Evolutionary conservation across 139 green algal genomes (phyloP).

Genomic region (Coelastrella sp.): DNA sequence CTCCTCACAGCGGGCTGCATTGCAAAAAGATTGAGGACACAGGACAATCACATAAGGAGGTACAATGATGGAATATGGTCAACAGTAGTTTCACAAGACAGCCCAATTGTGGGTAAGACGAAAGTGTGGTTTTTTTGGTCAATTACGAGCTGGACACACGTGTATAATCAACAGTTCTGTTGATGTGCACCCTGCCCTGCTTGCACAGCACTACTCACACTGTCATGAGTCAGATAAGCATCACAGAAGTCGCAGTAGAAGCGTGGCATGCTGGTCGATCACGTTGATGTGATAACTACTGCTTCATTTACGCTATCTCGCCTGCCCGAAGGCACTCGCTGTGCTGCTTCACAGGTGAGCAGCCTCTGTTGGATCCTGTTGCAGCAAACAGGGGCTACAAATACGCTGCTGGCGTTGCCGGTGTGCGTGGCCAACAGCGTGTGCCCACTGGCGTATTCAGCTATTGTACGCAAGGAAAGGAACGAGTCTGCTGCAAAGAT

Average conservation of each 20-base stretch:
- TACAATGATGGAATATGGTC: too few relatives aligned
- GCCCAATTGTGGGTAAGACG: too few relatives aligned
- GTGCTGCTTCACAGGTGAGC: not conserved
- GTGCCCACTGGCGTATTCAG: too few relatives aligned
- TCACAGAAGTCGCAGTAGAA: constrained; percentile 87
- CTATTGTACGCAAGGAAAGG: too few relatives aligned
- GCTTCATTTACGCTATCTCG: not conserved
- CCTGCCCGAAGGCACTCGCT: not conserved
- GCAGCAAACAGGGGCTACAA: not conserved
- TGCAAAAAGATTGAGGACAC: not conserved
- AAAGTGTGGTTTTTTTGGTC: too few relatives aligned
- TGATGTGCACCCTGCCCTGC: not conserved
- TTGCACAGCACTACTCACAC: not conserved
- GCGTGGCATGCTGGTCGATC: constrained; percentile 47
- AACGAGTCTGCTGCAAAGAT: too few relatives aligned
- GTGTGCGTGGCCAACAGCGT: too few relatives aligned
- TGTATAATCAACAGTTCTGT: not conserved
- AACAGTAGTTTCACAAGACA: too few relatives aligned
- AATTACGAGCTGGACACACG: too few relatives aligned
- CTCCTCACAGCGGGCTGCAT: constrained; percentile 91
- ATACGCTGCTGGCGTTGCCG: not conserved
- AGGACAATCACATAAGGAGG: not conserved
- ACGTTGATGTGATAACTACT: not conserved
- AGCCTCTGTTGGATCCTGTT: not conserved
- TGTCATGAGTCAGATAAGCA: constrained; percentile 60